These are phyloP conservation scores for Gaeumannomyces sp. DNA, from an alignment of 2,329 filamentous ascomycete species.

Conservation along the genomic window DNA sequence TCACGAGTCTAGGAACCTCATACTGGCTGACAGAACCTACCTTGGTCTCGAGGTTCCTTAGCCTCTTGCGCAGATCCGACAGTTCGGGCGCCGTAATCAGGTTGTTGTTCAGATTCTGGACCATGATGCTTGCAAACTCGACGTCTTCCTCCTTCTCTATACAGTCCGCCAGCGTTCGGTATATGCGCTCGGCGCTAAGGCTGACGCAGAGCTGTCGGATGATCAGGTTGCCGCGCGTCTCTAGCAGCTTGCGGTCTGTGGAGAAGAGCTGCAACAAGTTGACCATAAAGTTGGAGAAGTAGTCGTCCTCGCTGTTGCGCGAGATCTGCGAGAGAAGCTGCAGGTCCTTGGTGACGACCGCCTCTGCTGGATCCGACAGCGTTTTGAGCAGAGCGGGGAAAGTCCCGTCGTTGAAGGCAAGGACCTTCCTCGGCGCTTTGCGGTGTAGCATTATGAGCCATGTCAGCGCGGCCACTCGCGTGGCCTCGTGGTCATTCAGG, in stretches of 20 bases:
- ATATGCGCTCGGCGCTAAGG: conserved; percentile 89
- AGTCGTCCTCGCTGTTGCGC: conserved; percentile 91
- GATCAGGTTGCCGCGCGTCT: conserved; percentile 91
- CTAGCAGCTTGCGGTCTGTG: conserved; percentile 83
- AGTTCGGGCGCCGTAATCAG: conserved; percentile 95
- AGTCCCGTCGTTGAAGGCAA: conserved; percentile 94
- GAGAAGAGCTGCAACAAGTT: conserved; percentile 92
- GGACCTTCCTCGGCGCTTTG: conserved; percentile 86
- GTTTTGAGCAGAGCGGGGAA: conserved; percentile 96
- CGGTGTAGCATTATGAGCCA: conserved; percentile 98
- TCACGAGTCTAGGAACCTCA: too few relatives aligned
- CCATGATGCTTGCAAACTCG: conserved; percentile 99
- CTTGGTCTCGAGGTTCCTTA: conserved; percentile 85
- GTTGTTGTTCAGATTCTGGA: conserved; percentile 98
- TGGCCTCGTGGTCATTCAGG: conserved; percentile 93
- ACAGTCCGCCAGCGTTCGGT: conserved; percentile 90
- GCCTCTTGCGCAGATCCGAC: conserved; percentile 78
- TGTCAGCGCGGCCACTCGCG: conserved; percentile 83
- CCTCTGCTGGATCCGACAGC: conserved; percentile 88
- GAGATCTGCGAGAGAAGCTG: conserved; percentile 95
- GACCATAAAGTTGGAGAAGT: conserved; percentile 98
- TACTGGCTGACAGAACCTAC: conserved; percentile 33
- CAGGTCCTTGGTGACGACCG: conserved; percentile 90
- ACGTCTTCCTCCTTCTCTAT: conserved; percentile 97
- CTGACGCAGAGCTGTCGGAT: conserved; percentile 92